These are phyloP conservation scores for Camelina sativa DNA, from an alignment of 345 rosid genomes.

Conservation along the genomic window DNA sequence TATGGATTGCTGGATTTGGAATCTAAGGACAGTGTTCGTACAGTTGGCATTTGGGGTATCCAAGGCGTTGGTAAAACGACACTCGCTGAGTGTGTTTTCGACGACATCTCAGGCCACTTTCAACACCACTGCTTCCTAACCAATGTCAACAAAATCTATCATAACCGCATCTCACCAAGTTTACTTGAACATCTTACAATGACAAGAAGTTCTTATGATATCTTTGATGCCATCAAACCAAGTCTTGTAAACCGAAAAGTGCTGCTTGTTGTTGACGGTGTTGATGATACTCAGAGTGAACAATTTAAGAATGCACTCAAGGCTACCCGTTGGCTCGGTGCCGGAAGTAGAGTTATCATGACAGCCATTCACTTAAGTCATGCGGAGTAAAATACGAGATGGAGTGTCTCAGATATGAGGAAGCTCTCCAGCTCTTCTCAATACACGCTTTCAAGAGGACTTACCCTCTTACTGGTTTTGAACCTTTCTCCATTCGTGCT, in stretches of 20 bases:
- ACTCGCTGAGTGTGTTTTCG: neutral
- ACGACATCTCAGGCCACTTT: constrained; percentile 7
- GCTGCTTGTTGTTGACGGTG: constrained; percentile 15
- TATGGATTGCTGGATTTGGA: constrained; percentile 6
- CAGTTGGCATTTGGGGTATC: constrained; percentile 18
- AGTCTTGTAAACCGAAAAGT: neutral
- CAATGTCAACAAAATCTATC: constrained; percentile 10
- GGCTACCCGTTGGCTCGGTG: constrained; percentile 1
- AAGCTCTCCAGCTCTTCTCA: constrained; percentile 31
- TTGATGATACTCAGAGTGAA: neutral
- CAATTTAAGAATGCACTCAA: neutral
- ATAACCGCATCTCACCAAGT: constrained; percentile 17
- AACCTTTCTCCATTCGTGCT: neutral
- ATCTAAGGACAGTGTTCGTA: neutral
- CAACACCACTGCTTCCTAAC: constrained; percentile 11
- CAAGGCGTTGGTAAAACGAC: constrained; percentile 20
- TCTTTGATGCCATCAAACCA: constrained; percentile 8
- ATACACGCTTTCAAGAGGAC: no score
- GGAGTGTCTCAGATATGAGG: neutral
- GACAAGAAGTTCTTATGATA: neutral
- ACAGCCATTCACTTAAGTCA: neutral
- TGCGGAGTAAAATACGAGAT: constrained; percentile 4
- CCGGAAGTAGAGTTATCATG: constrained; percentile 20
- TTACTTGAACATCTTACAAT: neutral
- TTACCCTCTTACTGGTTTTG: neutral